Evolutionary conservation across 176 grass and related monocot genomes (phyloP), one percentile per base, ranked within the genome.

Genomic region (Oryza nivara): DNA sequence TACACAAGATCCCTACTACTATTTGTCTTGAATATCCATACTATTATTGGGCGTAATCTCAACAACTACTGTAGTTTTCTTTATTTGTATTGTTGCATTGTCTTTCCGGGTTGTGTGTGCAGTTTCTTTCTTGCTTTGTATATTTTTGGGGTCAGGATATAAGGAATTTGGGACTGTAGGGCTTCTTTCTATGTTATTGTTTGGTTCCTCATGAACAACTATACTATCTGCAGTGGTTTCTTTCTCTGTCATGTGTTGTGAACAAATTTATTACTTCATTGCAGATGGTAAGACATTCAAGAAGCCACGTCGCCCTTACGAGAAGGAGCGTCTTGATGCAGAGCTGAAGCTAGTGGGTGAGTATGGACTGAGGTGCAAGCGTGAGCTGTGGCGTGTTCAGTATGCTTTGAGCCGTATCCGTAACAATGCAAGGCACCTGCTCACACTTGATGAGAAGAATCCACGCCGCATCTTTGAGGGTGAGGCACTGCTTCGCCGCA

Each of bases 401-500:
- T 89, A 80, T 35, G 76, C 76, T 15, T 56, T 89, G 75, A 89
- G 87, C 61, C 56, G 81, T 22, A 89, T 89, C 25, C 81, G 81
- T 35, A 88, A 88, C 60, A 82, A 82, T 43, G 87, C 87, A 22
- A 84, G 87, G 61, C 80, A 84, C 5, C 87, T 89, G 17, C 81
- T 89, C 19, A 89, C 75, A 15, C 81, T 88, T 20, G 86, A 88
- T 52, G 81, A 89, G 70, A 84, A 89, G 34, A 89, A 80, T 60
- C 87, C 87, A 32, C 75, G 69, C 25, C 74, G 76, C 2, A 89
- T 89, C 49, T 84, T 89, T 25, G 87, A 84, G 48, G 87, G 81
- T 84, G 87, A 89, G 60, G 87, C 86, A 3, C 87, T 89, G 6
- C 82, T 89, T 19, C 76, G 87, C 75, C 58, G 87, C 58, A 88